A percentile compares a stretch with the other conserved stretches of the same genome.
Conservation (phyloP, 2,329 filamentous ascomycete species). For the Ophiosphaerella korrae region DNA sequence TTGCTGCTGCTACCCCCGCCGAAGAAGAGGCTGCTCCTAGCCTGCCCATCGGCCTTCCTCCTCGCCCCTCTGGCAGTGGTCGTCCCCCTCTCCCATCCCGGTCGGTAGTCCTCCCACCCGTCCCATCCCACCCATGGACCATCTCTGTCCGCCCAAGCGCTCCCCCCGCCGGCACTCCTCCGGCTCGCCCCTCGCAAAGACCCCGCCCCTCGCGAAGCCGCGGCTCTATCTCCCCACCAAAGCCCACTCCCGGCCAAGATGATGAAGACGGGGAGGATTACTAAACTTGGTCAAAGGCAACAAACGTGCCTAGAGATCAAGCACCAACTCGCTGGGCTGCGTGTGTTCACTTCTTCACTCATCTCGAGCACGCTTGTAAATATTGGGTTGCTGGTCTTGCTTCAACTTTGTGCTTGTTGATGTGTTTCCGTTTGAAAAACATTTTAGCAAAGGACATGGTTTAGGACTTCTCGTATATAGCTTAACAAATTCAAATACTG, state of each 20-base stretch:
- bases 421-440: neutral
- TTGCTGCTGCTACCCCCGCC: constrained; percentile 23
- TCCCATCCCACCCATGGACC: constrained; percentile 5
- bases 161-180: neutral
- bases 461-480: neutral
- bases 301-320: too few relatives aligned
- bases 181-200: neutral
- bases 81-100: neutral
- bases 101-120: neutral
- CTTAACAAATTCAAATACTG: neutral
- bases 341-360: neutral
- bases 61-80: constrained; percentile 4
- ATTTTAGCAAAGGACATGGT: neutral
- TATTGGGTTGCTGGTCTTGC: neutral
- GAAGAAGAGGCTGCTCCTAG: constrained; percentile 14
- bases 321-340: too few relatives aligned
- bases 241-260: constrained; percentile 13
- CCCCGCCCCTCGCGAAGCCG: neutral
- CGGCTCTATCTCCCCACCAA: constrained; percentile 3
- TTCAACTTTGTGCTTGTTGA: neutral
- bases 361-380: neutral
- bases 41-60: neutral
- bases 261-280: constrained; percentile 13
- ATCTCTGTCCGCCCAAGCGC: constrained; percentile 9
- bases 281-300: neutral